phyloP scores from a whole-genome alignment of 176 grass and related monocot species.

The Lolium multiflorum region DNA sequence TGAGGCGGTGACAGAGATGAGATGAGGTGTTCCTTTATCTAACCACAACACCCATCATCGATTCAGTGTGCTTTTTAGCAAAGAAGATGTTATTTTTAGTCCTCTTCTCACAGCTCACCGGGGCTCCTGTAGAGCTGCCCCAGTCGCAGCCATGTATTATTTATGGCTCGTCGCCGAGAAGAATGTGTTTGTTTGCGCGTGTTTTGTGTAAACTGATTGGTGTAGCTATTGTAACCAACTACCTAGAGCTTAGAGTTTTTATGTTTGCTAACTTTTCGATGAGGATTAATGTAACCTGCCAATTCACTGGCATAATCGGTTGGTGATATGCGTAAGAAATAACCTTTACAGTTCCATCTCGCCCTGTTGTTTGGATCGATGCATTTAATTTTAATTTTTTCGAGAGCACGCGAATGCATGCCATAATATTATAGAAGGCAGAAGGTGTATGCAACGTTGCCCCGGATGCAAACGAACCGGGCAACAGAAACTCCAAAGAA shows the following conservation, averaged over 20 bases:
- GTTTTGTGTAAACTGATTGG: slow-evolving; percentile 55
- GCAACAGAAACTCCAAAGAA: too few relatives aligned
- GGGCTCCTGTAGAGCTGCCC: slow-evolving; percentile 67
- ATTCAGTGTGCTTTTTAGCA: slow-evolving; percentile 47
- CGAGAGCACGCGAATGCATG: too few relatives aligned
- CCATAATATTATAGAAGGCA: too few relatives aligned
- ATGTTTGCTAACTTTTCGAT: slow-evolving; percentile 58
- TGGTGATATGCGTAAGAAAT: slow-evolving; percentile 17
- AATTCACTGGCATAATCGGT: slow-evolving; percentile 13
- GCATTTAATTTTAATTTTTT: neutral
- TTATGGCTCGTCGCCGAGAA: slow-evolving; percentile 62
- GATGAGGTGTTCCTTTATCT: slow-evolving; percentile 70
- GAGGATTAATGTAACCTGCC: slow-evolving; percentile 48
- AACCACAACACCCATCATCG: slow-evolving; percentile 78
- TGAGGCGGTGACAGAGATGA: slow-evolving; percentile 57
- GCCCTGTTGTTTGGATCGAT: neutral
- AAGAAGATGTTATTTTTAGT: slow-evolving; percentile 56
- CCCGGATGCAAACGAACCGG: too few relatives aligned
- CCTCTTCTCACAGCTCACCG: slow-evolving; percentile 49
- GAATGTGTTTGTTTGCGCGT: slow-evolving; percentile 34
- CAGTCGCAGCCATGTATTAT: slow-evolving; percentile 62
- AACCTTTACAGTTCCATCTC: neutral
- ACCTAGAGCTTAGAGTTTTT: slow-evolving; percentile 70
- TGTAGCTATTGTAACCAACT: slow-evolving; percentile 67
- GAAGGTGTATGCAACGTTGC: too few relatives aligned